Conservation (phyloP, 139 green algal genomes). For the Picochlorum sp. region DNA sequence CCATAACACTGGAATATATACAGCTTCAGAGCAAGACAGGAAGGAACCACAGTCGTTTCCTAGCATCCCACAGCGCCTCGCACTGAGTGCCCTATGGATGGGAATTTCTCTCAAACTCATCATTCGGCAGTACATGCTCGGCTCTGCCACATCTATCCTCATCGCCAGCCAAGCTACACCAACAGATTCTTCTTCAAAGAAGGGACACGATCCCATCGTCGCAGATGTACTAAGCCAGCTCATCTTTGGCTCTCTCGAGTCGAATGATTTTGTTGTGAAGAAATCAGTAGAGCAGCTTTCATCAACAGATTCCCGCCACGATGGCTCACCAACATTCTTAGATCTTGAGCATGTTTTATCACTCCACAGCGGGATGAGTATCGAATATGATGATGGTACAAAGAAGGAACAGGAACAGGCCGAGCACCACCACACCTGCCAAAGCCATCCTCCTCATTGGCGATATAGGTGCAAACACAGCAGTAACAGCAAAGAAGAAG, state of each 20-base stretch:
- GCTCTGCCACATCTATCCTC: background rate
- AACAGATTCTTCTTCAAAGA: background rate
- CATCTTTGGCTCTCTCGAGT: background rate
- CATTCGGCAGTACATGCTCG: background rate
- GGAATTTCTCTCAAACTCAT: slow-evolving; percentile 1
- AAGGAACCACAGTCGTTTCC: background rate
- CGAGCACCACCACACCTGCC: background rate
- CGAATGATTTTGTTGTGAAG: slow-evolving; percentile 3
- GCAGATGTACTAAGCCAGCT: background rate
- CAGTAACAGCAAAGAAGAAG: too few species aligned
- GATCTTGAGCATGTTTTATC: background rate
- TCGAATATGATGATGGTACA: background rate
- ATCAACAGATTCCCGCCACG: too few species aligned
- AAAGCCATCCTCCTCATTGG: background rate
- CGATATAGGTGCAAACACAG: background rate
- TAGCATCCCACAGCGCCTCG: background rate
- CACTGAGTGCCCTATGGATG: slow-evolving; percentile 2
- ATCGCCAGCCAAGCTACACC: background rate
- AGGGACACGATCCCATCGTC: background rate
- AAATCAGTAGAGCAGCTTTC: background rate
- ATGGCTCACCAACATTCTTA: background rate
- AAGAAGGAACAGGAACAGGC: background rate
- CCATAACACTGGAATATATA: too few species aligned
- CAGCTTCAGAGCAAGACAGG: too few species aligned
- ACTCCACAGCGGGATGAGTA: background rate